These are phyloP conservation scores for Cladosporium sp. DNA, from an alignment of 2,329 filamentous ascomycete species.

Conservation along the genomic window DNA sequence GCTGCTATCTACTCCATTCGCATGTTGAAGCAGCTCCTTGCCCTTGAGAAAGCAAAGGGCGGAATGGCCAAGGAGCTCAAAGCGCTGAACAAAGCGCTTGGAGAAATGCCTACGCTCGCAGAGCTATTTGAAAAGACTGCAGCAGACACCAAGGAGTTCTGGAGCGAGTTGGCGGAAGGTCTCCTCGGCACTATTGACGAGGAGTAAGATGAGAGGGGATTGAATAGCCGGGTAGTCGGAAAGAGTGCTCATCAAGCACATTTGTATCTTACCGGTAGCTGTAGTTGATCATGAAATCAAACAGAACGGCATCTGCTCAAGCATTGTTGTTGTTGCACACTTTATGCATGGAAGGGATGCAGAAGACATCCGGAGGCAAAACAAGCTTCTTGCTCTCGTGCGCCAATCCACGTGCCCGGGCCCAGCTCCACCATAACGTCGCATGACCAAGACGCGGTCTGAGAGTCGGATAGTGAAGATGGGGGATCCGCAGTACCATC, in stretches of 20 bases:
- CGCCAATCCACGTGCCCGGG: constrained; percentile 1
- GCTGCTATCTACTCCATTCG: constrained; percentile 46
- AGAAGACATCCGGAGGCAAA: neutral
- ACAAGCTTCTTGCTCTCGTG: neutral
- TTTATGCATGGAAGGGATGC: neutral
- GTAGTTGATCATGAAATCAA: neutral
- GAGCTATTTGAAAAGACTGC: constrained; percentile 5
- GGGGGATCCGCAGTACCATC: constrained; percentile 4
- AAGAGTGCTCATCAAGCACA: neutral
- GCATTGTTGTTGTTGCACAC: neutral
- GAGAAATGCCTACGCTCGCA: constrained; percentile 15
- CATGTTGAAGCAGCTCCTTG: constrained; percentile 42
- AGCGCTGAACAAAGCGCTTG: neutral
- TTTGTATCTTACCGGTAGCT: neutral
- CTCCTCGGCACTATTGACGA: constrained; percentile 2
- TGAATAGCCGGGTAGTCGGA: neutral
- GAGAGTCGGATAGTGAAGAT: constrained; percentile 6
- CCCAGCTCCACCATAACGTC: neutral
- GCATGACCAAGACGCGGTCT: constrained; percentile 3
- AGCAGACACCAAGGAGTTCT: constrained; percentile 3
- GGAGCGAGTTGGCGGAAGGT: constrained; percentile 11
- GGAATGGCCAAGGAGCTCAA: neutral
- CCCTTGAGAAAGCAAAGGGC: constrained; percentile 2
- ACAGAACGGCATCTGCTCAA: neutral
- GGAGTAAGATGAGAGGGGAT: neutral